phyloP scores from a whole-genome alignment of 805 yeast genomes.

The Yarrowia alimentaria region DNA sequence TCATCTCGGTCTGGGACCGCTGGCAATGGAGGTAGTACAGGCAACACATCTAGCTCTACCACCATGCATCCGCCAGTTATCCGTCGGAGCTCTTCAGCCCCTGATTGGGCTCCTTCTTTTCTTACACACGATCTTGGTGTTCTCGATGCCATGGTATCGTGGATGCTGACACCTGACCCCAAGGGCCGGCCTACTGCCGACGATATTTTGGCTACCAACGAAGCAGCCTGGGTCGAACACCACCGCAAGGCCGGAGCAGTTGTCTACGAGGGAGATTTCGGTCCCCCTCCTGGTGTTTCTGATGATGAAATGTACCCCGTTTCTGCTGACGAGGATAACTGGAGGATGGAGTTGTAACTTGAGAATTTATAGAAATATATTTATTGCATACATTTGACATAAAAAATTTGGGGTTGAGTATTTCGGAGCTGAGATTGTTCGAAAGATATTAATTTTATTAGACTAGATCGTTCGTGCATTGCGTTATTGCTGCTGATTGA shows the following conservation, averaged over 20 bases:
- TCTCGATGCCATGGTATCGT: constrained; percentile 74
- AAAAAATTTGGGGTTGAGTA: too few relatives aligned
- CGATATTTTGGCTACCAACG: constrained; percentile 65
- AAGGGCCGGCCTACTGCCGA: constrained; percentile 75
- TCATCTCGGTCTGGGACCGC: constrained; percentile 15
- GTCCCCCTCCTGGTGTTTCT: constrained; percentile 60
- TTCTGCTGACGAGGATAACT: constrained; percentile 13
- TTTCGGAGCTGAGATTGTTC: too few relatives aligned
- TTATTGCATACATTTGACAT: constrained; percentile 20
- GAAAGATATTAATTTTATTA: too few relatives aligned
- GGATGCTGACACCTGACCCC: constrained; percentile 89
- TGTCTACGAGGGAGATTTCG: constrained; percentile 92
- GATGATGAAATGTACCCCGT: constrained; percentile 36
- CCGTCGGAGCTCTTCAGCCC: constrained; percentile 38
- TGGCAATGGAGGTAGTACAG: constrained; percentile 14
- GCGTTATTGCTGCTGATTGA: too few relatives aligned
- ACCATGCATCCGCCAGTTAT: constrained; percentile 35
- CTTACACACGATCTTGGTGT: constrained; percentile 68
- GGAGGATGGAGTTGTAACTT: constrained; percentile 19
- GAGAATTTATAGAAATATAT: background rate
- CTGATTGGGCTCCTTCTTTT: constrained; percentile 85
- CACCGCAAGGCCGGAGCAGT: constrained; percentile 90
- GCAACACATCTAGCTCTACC: constrained; percentile 11
- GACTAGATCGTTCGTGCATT: too few relatives aligned
- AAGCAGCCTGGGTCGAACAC: constrained; percentile 72